Evolutionary conservation across 2,329 filamentous ascomycete species (phyloP), one percentile per base, ranked within the genome.

Genomic region (Torrubiellomyces zombiae): DNA sequence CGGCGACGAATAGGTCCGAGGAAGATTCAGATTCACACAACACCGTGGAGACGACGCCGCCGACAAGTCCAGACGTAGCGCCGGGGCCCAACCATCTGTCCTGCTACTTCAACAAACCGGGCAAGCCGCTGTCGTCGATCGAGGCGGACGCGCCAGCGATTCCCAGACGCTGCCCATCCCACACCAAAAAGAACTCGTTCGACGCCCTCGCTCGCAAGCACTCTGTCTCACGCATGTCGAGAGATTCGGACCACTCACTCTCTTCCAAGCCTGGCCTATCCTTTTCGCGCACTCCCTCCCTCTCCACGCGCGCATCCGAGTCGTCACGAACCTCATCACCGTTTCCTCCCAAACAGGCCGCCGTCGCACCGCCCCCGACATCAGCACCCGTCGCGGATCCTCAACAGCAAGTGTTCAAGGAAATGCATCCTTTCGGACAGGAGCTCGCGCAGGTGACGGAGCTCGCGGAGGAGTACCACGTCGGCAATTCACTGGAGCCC

Each of bases 381-480:
- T 31, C 45, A 24, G 43, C 44, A 27, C 37, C 44, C 24, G 35
- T 47, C 25, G 34, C 50, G 15, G 35, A 44, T 36, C 48, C 39
- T 44, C 50, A 52, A 28, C 56, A 57, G 15, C 38, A 31, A 14
- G 23, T 31, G 22, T 24, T 32, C 35, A 50, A 53, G 43, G 49
- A 58, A 15, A 38, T 51, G 22, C 70, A 89, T 47, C 86, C 86
- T 0, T 95, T 95, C 41, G 81, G 81, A 26, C 74, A 76, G 25
- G 89, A 98, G 51, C 60, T 95, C 26, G 82, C 81, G 28, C 78
- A 95, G 51, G 80, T 95, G 14, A 82, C 83, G 26, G 89, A 95
- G 51, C 67, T 94, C 10, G 86, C 77, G 0, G 89, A 95, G 53
- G 85, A 94, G 50, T 86, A 82, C 38, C 71, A 72, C 20, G 61